Conservation (phyloP, 2,329 filamentous ascomycete species). For the Cercospora janseana region DNA sequence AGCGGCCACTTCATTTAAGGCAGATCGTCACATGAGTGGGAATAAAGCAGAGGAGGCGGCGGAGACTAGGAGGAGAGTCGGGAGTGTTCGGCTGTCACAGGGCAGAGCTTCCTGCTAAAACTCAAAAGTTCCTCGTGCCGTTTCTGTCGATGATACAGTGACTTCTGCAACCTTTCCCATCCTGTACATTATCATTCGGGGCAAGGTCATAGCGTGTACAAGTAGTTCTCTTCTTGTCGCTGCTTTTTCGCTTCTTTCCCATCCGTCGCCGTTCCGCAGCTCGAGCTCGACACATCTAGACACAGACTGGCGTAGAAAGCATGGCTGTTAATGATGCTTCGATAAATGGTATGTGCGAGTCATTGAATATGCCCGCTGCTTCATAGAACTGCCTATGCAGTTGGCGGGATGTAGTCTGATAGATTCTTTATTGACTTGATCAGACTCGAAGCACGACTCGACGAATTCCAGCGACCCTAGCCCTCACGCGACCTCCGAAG, state of each 20-base stretch:
- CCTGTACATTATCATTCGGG: conserved; percentile 6
- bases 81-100: neutral
- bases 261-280: neutral
- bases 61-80: conserved; percentile 10
- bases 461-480: conserved; percentile 12
- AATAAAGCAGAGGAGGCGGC: neutral
- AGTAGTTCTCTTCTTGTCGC: conserved; percentile 6
- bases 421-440: neutral
- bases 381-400: neutral
- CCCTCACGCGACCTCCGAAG: conserved; percentile 16
- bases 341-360: conserved; percentile 18
- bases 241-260: neutral
- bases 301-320: conserved; percentile 2
- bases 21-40: neutral
- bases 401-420: neutral
- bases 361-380: neutral
- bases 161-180: conserved; percentile 1
- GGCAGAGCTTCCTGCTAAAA: conserved; percentile 7
- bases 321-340: conserved; percentile 22
- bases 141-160: conserved; percentile 1
- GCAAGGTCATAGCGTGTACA: conserved; percentile 6
- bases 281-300: neutral
- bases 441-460: conserved; percentile 16
- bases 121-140: conserved; percentile 2
- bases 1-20: neutral